A percentile compares a stretch with the other conserved stretches of the same genome.
Conservation (phyloP, 768 basidiomycete species). For the Rhizopogon vulgaris region DNA sequence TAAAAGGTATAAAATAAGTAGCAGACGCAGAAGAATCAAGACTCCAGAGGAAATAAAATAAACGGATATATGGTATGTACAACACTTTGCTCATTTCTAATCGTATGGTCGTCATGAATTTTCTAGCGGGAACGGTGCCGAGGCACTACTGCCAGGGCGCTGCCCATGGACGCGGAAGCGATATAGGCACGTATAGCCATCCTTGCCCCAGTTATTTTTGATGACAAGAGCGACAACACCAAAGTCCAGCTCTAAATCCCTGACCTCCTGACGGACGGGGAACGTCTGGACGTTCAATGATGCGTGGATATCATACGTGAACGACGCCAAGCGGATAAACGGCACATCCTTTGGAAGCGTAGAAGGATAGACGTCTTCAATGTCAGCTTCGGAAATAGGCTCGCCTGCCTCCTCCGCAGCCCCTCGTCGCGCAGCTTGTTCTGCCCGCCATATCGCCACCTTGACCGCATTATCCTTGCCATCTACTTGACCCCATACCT, state of each 20-base stretch:
- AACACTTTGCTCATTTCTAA: background rate
- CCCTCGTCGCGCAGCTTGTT: conserved; percentile 31
- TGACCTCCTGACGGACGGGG: conserved; percentile 61
- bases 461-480: conserved; percentile 64
- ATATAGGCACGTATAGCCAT: conserved; percentile 85
- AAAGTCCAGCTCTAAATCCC: conserved; percentile 71
- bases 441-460: conserved; percentile 48
- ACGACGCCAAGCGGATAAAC: conserved; percentile 61
- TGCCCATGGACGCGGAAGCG: conserved; percentile 76
- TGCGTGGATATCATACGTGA: conserved; percentile 55
- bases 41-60: conserved; percentile 3
- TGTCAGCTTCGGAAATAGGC: conserved; percentile 17
- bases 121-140: conserved; percentile 27
- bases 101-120: conserved; percentile 8
- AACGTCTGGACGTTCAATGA: conserved; percentile 72
- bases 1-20: conserved; percentile 4
- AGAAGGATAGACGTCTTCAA: conserved; percentile 39
- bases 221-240: conserved; percentile 78
- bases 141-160: conserved; percentile 33
- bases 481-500: conserved; percentile 88
- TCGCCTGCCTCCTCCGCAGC: conserved; percentile 28
- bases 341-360: conserved; percentile 40
- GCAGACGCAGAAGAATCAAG: conserved; percentile 18
- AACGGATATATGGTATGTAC: conserved; percentile 11
- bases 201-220: conserved; percentile 82